These are phyloP conservation scores for Fragaria nilgerrensis DNA, from an alignment of 306 rosid genomes.

Conservation along the genomic window DNA sequence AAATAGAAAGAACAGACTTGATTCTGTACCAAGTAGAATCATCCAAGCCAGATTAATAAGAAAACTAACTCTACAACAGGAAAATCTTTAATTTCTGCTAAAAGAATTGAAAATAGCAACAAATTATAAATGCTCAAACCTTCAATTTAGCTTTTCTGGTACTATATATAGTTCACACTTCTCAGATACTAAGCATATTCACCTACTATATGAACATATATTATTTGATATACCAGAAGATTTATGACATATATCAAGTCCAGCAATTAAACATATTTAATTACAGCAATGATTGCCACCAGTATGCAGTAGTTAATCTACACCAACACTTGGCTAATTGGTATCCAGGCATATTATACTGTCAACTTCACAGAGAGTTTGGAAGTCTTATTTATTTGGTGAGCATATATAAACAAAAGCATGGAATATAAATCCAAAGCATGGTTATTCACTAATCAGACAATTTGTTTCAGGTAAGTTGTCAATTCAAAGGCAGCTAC, in stretches of 20 bases:
- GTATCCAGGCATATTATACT: neutral
- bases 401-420: neutral
- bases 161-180: neutral
- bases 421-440: neutral
- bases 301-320: neutral
- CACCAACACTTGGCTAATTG: neutral
- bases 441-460: neutral
- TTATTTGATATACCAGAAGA: neutral
- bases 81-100: neutral
- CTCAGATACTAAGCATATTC: neutral
- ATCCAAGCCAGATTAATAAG: neutral
- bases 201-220: neutral
- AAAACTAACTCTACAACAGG: neutral
- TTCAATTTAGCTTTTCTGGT: neutral
- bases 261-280: neutral
- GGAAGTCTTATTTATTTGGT: constrained; percentile 10
- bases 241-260: neutral
- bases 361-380: constrained; percentile 3
- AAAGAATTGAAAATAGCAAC: neutral
- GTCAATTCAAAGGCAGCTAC: constrained; percentile 58
- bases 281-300: constrained; percentile 8
- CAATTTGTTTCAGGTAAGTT: constrained; percentile 35
- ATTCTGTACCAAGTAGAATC: neutral
- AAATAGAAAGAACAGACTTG: neutral
- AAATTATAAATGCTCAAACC: neutral